Evolutionary conservation across 768 basidiomycete genomes (phyloP), one percentile per base, ranked within the genome.

Genomic region (Psilocybe azurescens): DNA sequence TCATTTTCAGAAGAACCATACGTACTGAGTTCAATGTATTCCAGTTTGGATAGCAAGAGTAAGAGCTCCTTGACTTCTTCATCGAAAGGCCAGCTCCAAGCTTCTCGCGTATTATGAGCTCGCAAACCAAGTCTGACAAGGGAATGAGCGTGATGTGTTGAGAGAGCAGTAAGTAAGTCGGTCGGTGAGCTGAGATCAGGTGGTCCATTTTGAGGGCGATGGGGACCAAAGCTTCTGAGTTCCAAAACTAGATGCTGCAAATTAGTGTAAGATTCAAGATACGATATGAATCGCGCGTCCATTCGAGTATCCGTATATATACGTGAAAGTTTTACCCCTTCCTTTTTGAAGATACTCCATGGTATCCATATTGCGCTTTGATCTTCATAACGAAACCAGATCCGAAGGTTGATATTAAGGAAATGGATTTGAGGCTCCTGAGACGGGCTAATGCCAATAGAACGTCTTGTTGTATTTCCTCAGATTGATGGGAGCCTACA

Each of bases 401-500:
- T 65, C 24, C 79, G 62, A 74, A 47, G n/a, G n/a, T n/a, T n/a
- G 53, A 5, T 14, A 16, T 44, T 6, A 14, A 44, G 41, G 14
- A 13, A 13, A 44, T 13, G 5, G 41, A 44, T 44, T 44, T 44
- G 41, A 44, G 41, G 14, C 14, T 44, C n/a, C 14, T 44, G 1
- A 44, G n/a, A n/a, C 14, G 41, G n/a, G 41, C 11, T 44, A 44
- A n/a, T 11, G 29, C 20, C 24, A 30, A 30, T 10, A 52, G 8
- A 24, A 32, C 14, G 28, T 52, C 29, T 8, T 10, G 10, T 13
- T 7, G 28, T 13, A 52, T 11, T 16, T 44, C 11, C 14, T 44
- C 41, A 5, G n/a, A 44, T 13, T 5, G 41, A 44, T 44, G 14
- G 41, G n/a, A 5, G 14, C 14, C 41, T 5, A n/a, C 41, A 44